Conservation (phyloP, 495 filamentous ascomycete species). For the Penicillium parvum region DNA sequence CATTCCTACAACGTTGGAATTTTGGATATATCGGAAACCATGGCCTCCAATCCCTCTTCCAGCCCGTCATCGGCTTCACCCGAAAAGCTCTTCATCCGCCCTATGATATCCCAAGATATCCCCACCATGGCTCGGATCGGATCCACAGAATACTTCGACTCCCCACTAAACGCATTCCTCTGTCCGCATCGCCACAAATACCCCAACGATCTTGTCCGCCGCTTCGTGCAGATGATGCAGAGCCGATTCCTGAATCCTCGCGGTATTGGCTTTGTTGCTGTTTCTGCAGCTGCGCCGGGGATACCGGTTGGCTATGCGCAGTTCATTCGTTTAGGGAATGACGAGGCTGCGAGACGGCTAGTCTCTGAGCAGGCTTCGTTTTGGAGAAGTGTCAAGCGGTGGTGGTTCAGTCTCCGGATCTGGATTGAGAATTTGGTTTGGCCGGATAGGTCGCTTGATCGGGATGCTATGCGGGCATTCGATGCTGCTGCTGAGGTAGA, state of each 20-base stretch:
- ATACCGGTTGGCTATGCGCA: slow-evolving; percentile 10
- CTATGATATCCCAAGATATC: slow-evolving; percentile 2
- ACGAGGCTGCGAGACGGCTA: not conserved
- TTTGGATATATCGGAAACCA: too few species aligned
- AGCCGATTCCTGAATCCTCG: slow-evolving; percentile 6
- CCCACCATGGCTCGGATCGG: slow-evolving; percentile 2
- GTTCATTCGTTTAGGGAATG: slow-evolving; percentile 7
- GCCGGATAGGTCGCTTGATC: slow-evolving; percentile 9
- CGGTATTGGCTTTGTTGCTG: slow-evolving; percentile 11
- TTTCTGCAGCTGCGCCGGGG: not conserved
- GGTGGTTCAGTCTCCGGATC: not conserved
- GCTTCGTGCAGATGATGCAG: slow-evolving; percentile 11
- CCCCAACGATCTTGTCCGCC: slow-evolving; percentile 4
- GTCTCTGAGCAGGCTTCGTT: not conserved
- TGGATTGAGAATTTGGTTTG: slow-evolving; percentile 2
- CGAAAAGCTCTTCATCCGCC: slow-evolving; percentile 7
- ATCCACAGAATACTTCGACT: slow-evolving; percentile 4
- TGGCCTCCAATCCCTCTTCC: too few species aligned
- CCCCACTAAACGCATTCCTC: slow-evolving; percentile 3
- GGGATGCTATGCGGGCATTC: not conserved
- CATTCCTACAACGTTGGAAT: too few species aligned
- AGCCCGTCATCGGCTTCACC: too few species aligned
- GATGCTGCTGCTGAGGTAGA: not conserved
- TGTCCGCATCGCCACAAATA: slow-evolving; percentile 11
- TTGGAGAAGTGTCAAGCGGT: not conserved